phyloP scores from a whole-genome alignment of 768 basidiomycete species.

The Lanmaoa pseudosensibilis region DNA sequence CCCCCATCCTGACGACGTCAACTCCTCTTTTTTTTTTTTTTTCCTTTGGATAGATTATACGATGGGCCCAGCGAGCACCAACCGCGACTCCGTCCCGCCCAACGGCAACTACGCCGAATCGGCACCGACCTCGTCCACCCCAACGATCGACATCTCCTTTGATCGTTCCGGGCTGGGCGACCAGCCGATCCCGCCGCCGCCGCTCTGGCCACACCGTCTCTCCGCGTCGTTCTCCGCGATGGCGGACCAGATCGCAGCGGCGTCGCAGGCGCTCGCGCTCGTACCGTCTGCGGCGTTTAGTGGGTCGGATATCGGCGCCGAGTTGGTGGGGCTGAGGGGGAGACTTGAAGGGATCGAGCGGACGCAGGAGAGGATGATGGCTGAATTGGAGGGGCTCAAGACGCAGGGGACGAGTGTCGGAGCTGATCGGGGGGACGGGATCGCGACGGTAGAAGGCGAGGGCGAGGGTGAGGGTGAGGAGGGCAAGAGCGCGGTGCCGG shows the following conservation, averaged over 20 bases:
- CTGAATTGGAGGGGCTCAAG: conserved; percentile 34
- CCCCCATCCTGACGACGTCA: too few relatives aligned
- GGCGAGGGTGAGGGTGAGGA: conserved; percentile 32
- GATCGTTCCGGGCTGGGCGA: conserved; percentile 9
- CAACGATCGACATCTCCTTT: conserved; percentile 21
- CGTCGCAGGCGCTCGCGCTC: conserved; percentile 39
- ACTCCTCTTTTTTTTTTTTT: too few relatives aligned
- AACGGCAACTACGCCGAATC: background rate
- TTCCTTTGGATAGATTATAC: too few relatives aligned
- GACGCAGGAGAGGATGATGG: conserved; percentile 33
- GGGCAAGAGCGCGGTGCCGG: conserved; percentile 13
- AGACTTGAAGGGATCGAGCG: conserved; percentile 35
- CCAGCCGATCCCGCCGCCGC: background rate
- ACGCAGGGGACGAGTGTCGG: conserved; percentile 21
- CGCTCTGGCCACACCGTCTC: conserved; percentile 35
- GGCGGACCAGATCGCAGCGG: conserved; percentile 41
- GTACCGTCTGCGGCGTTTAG: conserved; percentile 26
- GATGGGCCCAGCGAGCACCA: background rate
- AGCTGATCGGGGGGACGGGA: conserved; percentile 10
- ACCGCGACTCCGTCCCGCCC: background rate
- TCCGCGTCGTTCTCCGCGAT: conserved; percentile 40
- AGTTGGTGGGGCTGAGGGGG: conserved; percentile 21
- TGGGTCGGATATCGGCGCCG: conserved; percentile 9
- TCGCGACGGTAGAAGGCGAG: conserved; percentile 11
- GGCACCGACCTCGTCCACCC: conserved; percentile 13